Evolutionary conservation across 2,329 filamentous ascomycete genomes (phyloP), one percentile per base, ranked within the genome.

Genomic region (Plenodomus lindquistii): DNA sequence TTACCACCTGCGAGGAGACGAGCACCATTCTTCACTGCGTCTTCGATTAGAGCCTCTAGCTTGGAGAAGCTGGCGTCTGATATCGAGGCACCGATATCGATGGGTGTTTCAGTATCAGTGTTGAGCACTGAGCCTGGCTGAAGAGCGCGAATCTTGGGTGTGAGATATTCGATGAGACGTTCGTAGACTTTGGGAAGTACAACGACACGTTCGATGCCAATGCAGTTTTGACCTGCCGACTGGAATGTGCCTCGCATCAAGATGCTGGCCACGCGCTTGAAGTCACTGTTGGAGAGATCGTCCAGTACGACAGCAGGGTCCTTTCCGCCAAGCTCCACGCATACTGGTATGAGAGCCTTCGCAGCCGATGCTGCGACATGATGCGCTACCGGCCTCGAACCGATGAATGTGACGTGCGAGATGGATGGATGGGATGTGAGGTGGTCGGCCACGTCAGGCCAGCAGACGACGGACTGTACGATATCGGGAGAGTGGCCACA

Each of bases 191-290:
- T 78, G 1, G 90, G 86, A 15, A 89, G 81, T 19, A 88, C 90
- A 60, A 97, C 86, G 66, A 97, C 86, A 46, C 94, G 88, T 76
- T 99, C 94, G 59, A 97, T 93, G 46, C 94, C 94, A 67, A 99
- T 93, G 74, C 94, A 99, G 76, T 99, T 99, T 73, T 99, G 94
- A 1, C 94, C 94, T 15, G 91, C 87, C 42, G 91, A 91, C 73
- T 99, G 94, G 75, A 97, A 99, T 9, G 90, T 91, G 43, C 93
- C 94, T 44, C 94, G 85, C 76, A 99, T 86, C 54, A 97, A 83
- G 55, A 95, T 88, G 54, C 91, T 89, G 34, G 84, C 82, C 41
- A 97, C 86, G 36, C 88, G 84, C 4, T 83, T 75, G 50, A 97
- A 79, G 62, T 83, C 77, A 42, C 59, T 72, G 65, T 91, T 81